phyloP scores from a whole-genome alignment of 495 filamentous ascomycete genomes.

The Poronia punctata region DNA sequence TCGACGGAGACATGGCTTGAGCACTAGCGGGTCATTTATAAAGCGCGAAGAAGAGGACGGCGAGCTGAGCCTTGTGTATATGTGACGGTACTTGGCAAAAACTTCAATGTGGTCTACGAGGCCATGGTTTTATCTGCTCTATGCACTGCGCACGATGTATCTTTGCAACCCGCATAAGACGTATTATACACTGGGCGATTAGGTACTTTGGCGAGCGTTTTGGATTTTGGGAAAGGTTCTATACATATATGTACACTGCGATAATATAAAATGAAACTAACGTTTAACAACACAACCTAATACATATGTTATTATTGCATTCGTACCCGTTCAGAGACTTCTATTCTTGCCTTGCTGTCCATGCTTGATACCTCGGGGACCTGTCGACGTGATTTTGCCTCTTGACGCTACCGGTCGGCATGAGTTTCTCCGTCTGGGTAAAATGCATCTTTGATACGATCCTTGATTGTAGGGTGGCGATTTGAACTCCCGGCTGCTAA shows the following conservation, averaged over 20 bases:
- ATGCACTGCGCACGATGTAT: slow-evolving; percentile 3
- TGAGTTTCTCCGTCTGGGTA: too few relatives aligned
- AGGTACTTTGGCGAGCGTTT: slow-evolving; percentile 4
- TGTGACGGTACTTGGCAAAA: slow-evolving; percentile 3
- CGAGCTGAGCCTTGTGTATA: slow-evolving; percentile 1
- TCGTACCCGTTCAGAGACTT: too few relatives aligned
- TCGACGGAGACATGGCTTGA: too few relatives aligned
- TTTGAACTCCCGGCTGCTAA: too few relatives aligned
- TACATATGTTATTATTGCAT: neutral
- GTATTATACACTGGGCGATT: slow-evolving; percentile 10
- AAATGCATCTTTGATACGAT: too few relatives aligned
- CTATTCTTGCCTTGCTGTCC: too few relatives aligned
- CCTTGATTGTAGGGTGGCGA: too few relatives aligned
- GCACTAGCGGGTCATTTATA: slow-evolving; percentile 3
- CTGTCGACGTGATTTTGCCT: too few relatives aligned
- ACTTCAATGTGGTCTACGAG: slow-evolving; percentile 12
- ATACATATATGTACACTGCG: too few relatives aligned
- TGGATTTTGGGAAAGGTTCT: slow-evolving; percentile 7
- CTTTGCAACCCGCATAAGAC: slow-evolving; percentile 8
- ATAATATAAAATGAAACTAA: slow-evolving; percentile 2
- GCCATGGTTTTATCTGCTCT: slow-evolving; percentile 7
- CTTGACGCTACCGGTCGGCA: too few relatives aligned
- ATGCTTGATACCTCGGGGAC: too few relatives aligned
- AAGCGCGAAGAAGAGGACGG: slow-evolving; percentile 3
- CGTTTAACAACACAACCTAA: neutral